Conservation (phyloP, 2,329 filamentous ascomycete genomes). For the Helminthosporium solani region DNA sequence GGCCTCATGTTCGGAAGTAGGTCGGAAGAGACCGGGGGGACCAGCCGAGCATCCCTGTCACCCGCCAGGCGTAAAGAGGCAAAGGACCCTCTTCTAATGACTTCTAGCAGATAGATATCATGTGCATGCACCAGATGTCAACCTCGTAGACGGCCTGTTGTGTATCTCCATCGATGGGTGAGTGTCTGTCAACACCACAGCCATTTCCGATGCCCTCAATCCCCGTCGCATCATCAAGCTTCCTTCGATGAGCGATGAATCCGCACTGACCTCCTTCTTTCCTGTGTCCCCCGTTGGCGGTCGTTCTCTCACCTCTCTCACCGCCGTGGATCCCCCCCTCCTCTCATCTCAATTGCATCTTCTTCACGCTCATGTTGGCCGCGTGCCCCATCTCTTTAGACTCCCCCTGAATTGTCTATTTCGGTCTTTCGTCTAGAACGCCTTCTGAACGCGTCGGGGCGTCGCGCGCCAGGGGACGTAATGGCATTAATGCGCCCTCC, state of each 20-base stretch:
- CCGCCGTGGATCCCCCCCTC: conserved; percentile 1
- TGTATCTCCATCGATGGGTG: too few species aligned
- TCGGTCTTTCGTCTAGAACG: conserved; percentile 12
- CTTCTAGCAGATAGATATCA: too few species aligned
- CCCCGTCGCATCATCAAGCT: too few species aligned
- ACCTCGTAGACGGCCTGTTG: too few species aligned
- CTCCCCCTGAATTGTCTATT: conserved; percentile 6
- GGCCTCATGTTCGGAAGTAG: not conserved
- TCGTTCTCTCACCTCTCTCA: conserved; percentile 1
- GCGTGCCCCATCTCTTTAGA: conserved; percentile 15
- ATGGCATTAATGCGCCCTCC: conserved; percentile 36
- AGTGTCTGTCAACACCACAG: too few species aligned
- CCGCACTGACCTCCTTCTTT: conserved; percentile 2
- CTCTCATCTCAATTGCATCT: conserved; percentile 6
- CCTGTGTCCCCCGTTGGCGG: not conserved
- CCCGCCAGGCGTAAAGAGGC: too few species aligned
- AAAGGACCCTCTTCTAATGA: too few species aligned
- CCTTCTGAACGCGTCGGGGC: conserved; percentile 18
- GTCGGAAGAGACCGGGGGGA: not conserved
- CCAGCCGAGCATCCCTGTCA: not conserved
- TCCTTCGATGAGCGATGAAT: not conserved
- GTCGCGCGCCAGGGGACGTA: conserved; percentile 13
- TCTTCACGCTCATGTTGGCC: conserved; percentile 13
- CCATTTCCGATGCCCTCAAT: too few species aligned
- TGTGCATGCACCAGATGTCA: too few species aligned